Evolutionary conservation across 1,284 basidiomycete species (phyloP), one percentile per base, ranked within the genome.

Genomic region (Fistulinella staudtii): DNA sequence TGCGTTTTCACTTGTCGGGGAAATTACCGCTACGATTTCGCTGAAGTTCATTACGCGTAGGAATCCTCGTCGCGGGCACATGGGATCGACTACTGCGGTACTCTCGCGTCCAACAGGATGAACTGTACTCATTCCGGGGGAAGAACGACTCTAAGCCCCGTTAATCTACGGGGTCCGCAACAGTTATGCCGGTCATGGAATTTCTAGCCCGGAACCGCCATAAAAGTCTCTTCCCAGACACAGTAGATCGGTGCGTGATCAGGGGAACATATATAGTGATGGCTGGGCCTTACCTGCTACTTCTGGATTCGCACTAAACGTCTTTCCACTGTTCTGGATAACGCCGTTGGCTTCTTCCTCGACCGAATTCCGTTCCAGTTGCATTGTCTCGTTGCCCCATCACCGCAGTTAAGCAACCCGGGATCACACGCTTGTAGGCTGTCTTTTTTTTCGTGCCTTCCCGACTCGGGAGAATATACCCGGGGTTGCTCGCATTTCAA

Each of bases 241-340:
- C n/a, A 58, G 43, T 28, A 57, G 60, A 63, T 63, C 49, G 51
- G 56, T 46, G 48, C 44, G 29, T 55, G 58, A 59, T 55, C 51
- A 53, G 44, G 55, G 44, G 47, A n/a, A 47, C 47, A 25, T 41
- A 57, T 61, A 61, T 50, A 53, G 61, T 38, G 54, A 47, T 55
- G 43, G 40, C 45, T 49, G 54, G 49, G 34, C 52, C 56, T 45
- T 55, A 46, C 60, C 31, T 53, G 54, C 56, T 57, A 46, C 58
- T 58, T 60, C 54, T 44, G 54, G 61, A 58, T 62, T 58, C 57
- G 47, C 59, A 56, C 41, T 51, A 51, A 49, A 61, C 47, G 52
- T 41, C 24, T 33, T 31, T 54, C 50, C 53, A 22, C 43, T 38
- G 18, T 47, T 45, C 43, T 55, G 56, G 60, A 45, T 38, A 56